Base-by-base conservation (phyloP, 2,329 filamentous ascomycete species). In the Pyrenophora seminiperda region DNA sequence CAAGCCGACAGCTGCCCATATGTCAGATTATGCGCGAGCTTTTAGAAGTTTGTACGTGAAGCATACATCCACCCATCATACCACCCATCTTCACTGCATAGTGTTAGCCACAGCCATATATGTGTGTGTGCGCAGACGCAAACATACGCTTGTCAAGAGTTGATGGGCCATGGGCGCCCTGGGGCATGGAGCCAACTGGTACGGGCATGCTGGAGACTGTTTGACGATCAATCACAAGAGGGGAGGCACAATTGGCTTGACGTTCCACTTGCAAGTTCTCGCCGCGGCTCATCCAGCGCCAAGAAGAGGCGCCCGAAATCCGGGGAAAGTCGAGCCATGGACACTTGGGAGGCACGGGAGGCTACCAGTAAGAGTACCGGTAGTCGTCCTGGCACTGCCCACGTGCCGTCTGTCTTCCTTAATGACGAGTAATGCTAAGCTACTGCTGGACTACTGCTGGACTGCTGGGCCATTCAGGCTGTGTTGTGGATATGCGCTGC, bases 51-150 rank as follows among this genome's bases (percentile, higher is more conserved):
- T 32, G 10, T 5, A 19, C 20, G 36, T 37, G 37, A 50, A 43
- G 84, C 91, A 68, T 89, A 97, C 93, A 95, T 73, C 91, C 90
- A 65, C 94, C 94, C 91, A 97, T 97, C 87, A 99, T 87, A 57
- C 89, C 91, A 65, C 94, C 94, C 91, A 97, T 97, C 81, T 96
- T 97, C 75, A 92, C 91, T 96, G 73, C 65, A 58, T 40, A 49
- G 32, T 30, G 54, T 73, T 78, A 68, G 70, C 61, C 32, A 41
- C 58, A 44, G 50, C 45, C 41, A 36, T 37, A 33, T 34, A 71
- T 60, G 48, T 37, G 36, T 34, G 71, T 59, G 48, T 44, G 48
- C 46, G 68, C 51, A 18, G 30, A 37, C 41, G 31, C 36, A 38
- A 46, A 67, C 81, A 53, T 79, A 89, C 87, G 80, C 75, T 90